These are phyloP conservation scores for Talaromyces sp. DNA, from an alignment of 2,329 filamentous ascomycete species.

Conservation along the genomic window DNA sequence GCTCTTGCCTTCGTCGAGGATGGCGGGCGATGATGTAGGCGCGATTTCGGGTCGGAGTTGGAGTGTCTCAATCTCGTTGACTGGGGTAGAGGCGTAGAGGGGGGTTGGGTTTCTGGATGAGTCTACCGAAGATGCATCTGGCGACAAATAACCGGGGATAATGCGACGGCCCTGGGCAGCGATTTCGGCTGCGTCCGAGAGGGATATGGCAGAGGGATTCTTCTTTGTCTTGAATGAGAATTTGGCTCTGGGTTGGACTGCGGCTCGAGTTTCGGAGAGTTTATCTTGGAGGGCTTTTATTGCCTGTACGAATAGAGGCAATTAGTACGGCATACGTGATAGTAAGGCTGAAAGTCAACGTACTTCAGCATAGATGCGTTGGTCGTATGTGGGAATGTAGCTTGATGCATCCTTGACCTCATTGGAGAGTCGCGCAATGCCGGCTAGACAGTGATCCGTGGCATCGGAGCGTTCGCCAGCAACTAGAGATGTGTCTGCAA, in stretches of 20 bases:
- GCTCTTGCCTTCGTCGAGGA: slow-evolving; percentile 26
- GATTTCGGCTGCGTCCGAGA: slow-evolving; percentile 57
- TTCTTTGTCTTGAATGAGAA: slow-evolving; percentile 76
- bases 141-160: slow-evolving; percentile 45
- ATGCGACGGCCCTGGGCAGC: slow-evolving; percentile 49
- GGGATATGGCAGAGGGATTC: slow-evolving; percentile 54
- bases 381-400: slow-evolving; percentile 84
- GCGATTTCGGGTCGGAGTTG: slow-evolving; percentile 37
- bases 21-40: slow-evolving; percentile 36
- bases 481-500: slow-evolving; percentile 61
- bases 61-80: slow-evolving; percentile 38
- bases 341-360: slow-evolving; percentile 13
- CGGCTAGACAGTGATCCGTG: slow-evolving; percentile 74
- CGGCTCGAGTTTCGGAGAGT: slow-evolving; percentile 66
- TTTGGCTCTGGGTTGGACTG: slow-evolving; percentile 70
- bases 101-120: slow-evolving; percentile 39
- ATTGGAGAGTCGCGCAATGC: slow-evolving; percentile 76
- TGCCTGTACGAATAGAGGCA: slow-evolving; percentile 50
- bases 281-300: slow-evolving; percentile 80
- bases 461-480: slow-evolving; percentile 77
- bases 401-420: slow-evolving; percentile 81
- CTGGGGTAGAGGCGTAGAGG: slow-evolving; percentile 37
- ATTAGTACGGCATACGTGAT: slow-evolving; percentile 24
- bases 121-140: slow-evolving; percentile 43
- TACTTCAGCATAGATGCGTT: slow-evolving; percentile 80